These are phyloP conservation scores for Rhizopogon roseolus DNA, from an alignment of 768 basidiomycete species.

Conservation along the genomic window DNA sequence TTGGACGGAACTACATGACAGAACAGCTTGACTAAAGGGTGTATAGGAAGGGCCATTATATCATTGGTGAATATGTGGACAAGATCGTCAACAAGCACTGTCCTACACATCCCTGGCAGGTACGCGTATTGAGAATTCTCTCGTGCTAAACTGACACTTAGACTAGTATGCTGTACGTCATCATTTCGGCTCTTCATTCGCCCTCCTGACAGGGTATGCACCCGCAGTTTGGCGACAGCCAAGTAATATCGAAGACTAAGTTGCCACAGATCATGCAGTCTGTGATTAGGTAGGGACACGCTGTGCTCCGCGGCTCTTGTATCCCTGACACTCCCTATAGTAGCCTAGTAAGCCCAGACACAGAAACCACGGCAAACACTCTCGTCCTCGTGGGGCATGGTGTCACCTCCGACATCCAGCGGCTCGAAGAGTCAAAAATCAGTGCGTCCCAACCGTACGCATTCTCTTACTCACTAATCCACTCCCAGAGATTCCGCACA, in stretches of 20 bases:
- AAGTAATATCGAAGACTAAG: conserved; percentile 60
- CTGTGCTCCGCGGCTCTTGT: conserved; percentile 1
- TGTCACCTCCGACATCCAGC: conserved; percentile 47
- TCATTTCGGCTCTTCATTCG: conserved; percentile 1
- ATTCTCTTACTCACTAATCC: neutral
- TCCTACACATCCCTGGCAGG: conserved; percentile 71
- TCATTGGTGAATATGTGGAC: conserved; percentile 66
- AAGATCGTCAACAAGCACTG: conserved; percentile 57
- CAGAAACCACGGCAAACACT: conserved; percentile 62
- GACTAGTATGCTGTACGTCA: conserved; percentile 59
- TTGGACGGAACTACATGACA: neutral
- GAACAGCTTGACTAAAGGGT: conserved; percentile 8
- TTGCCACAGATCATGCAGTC: conserved; percentile 71
- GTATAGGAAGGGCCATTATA: conserved; percentile 62
- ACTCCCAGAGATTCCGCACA: conserved; percentile 62
- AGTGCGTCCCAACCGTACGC: conserved; percentile 40
- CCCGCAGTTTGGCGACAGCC: conserved; percentile 72
- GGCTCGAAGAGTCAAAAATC: conserved; percentile 76
- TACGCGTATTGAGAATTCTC: conserved; percentile 31
- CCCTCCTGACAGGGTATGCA: conserved; percentile 1
- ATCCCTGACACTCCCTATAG: conserved; percentile 29
- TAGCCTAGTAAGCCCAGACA: conserved; percentile 71
- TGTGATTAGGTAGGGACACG: conserved; percentile 52
- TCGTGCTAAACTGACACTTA: conserved; percentile 9
- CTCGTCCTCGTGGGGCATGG: conserved; percentile 72